These are phyloP conservation scores for Carex scoparia DNA, from an alignment of 176 grass and related monocot species.

Conservation along the genomic window DNA sequence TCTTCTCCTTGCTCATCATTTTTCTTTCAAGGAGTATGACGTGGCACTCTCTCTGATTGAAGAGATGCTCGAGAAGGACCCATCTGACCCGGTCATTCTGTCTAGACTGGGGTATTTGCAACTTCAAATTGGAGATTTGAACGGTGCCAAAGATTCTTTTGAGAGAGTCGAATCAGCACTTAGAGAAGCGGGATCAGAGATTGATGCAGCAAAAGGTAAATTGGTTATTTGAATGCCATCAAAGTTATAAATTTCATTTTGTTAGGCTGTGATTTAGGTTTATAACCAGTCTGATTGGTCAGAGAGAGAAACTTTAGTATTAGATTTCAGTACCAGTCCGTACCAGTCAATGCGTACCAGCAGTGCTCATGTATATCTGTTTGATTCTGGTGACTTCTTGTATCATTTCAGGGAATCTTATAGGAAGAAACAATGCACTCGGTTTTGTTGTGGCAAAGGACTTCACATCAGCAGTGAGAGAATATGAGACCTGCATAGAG, in stretches of 20 bases:
- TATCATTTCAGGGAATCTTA: conserved; percentile 40
- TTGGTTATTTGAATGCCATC: conserved; percentile 4
- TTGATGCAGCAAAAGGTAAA: conserved; percentile 18
- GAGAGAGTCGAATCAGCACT: conserved; percentile 47
- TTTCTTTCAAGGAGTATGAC: conserved; percentile 88
- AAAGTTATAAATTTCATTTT: neutral
- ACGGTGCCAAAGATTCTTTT: conserved; percentile 49
- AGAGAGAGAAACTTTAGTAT: neutral
- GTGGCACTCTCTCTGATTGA: conserved; percentile 57
- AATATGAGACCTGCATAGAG: conserved; percentile 89
- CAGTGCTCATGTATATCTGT: neutral
- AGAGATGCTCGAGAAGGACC: conserved; percentile 40
- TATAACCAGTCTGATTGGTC: neutral
- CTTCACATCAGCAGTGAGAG: conserved; percentile 71
- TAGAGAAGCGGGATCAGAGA: conserved; percentile 14
- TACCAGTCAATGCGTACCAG: neutral
- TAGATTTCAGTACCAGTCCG: neutral
- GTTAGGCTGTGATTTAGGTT: neutral
- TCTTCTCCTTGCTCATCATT: conserved; percentile 71
- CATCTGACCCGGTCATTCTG: conserved; percentile 51
- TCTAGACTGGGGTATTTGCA: conserved; percentile 77
- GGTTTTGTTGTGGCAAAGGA: conserved; percentile 74
- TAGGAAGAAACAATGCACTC: conserved; percentile 65
- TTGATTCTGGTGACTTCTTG: neutral
- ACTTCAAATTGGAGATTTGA: conserved; percentile 84